Base-by-base conservation (phyloP, 1,284 basidiomycete species). In the Laetiporus sulphureus region DNA sequence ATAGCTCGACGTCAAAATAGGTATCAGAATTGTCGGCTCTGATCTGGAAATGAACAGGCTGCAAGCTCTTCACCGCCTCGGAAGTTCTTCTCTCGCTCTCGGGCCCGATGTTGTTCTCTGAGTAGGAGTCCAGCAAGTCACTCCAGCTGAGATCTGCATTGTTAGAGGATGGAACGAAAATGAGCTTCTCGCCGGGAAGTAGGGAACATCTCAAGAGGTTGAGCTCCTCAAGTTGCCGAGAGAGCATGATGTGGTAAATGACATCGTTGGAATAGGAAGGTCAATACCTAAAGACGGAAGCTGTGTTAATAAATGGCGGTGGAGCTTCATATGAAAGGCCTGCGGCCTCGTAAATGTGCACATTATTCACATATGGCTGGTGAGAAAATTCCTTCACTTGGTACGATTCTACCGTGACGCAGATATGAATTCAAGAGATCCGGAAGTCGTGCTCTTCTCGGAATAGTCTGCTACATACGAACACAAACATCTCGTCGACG, bases 181-280 rank as follows among this genome's bases (percentile, higher is more conserved):
- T 44, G 24, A 85, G 56, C 0, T 53, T 32, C 62, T 86, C 83
- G 2, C 66, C 70, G 0, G 79, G 77, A 6, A 86, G 65, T 1
- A 86, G 66, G 0, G 81, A 83, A 25, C 69, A 75, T 40, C 62
- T 63, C 7, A 81, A 66, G 22, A 81, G 60, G 32, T 72, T 65
- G 0, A 80, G 59, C 52, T 80, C 77, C 55, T 72, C 70, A 19
- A 76, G 59, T n/a, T 53, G 50, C 29, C 34, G 44, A 8, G 16
- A 23, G 36, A 42, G 35, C 10, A 22, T 41, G 32, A 11, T 31
- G 34, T 23, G 34, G 44, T 39, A 15, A 32, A 32, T 15, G 37
- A 19, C 42, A 44, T 44, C 27, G 19, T 40, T 23, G 12, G 32
- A 33, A 33, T 7, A 18, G 32, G 32, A 7, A 33, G 32, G 32